Evolutionary conservation across 2,329 filamentous ascomycete genomes (phyloP).

Genomic region (Ophiocordyceps sinensis): DNA sequence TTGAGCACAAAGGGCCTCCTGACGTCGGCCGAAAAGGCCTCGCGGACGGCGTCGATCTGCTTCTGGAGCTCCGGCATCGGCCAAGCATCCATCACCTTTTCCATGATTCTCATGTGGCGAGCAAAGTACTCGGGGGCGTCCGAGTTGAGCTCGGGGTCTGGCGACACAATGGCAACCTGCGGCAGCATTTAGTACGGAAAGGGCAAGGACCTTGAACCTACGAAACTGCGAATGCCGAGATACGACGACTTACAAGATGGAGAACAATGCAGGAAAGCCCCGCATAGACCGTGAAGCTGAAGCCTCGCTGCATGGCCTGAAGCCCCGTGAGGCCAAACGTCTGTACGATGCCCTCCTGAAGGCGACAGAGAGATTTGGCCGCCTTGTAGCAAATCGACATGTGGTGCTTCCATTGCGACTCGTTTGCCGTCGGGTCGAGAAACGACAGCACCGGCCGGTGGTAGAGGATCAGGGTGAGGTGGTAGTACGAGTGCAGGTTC

Average conservation of each 20-base stretch:
- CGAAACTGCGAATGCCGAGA: constrained; percentile 1
- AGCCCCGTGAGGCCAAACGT: constrained; percentile 67
- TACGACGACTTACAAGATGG: constrained; percentile 58
- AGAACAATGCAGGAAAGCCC: constrained; percentile 85
- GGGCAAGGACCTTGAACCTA: background rate
- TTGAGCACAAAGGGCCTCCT: constrained; percentile 82
- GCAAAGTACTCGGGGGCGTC: constrained; percentile 84
- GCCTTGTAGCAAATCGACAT: constrained; percentile 77
- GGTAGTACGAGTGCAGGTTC: constrained; percentile 81
- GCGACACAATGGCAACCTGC: constrained; percentile 82
- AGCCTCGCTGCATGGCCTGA: constrained; percentile 82
- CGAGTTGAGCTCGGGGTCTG: constrained; percentile 72
- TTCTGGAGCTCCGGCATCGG: constrained; percentile 81
- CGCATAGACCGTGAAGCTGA: constrained; percentile 91
- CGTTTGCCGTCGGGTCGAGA: constrained; percentile 54
- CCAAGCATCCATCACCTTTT: constrained; percentile 70
- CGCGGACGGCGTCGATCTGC: constrained; percentile 76
- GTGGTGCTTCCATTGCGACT: constrained; percentile 73
- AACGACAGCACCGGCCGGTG: constrained; percentile 75
- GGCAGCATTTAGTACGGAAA: constrained; percentile 7
- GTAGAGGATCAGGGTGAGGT: constrained; percentile 72
- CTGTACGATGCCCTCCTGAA: constrained; percentile 72
- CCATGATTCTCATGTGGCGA: constrained; percentile 84
- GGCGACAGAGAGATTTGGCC: constrained; percentile 69
- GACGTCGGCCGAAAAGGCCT: constrained; percentile 80